Evolutionary conservation across 495 filamentous ascomycete genomes (phyloP), one percentile per base, ranked within the genome.

Genomic region (Aspergillus asperescens): DNA sequence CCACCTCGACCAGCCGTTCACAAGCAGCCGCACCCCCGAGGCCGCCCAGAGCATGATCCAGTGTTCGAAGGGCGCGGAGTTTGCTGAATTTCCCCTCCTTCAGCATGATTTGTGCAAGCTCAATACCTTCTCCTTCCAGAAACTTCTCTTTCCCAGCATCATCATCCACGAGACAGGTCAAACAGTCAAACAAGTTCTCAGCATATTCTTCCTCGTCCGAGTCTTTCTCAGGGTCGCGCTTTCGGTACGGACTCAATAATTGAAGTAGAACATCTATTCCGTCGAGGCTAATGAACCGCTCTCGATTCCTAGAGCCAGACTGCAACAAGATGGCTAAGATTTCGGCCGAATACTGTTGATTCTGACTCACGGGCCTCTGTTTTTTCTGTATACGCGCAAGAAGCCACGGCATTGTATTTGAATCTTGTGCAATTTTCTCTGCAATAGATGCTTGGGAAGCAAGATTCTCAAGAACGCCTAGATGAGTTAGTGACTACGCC

Each of bases 261-360:
- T 94, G 90, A 12, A 97, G 79, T 57, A 96, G 71, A 12, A 77
- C 63, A 57, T 99, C 94, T 5, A 90, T 74, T 16, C 86, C 88
- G 50, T 95, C 82, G 2, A 87, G 63, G 8, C 69, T 66, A 42
- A 78, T 75, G n/a, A 96, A 69, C 39, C 77, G 76, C 32, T 72
- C 70, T 27, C 88, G 75, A 62, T 88, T 92, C 13, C 75, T 63
- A 0, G 73, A 41, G 12, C 85, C 85, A 6, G 85, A 85, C 62
- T 90, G 87, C 12, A 87, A 66, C 0, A 99, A 69, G 47, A 99
- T 95, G 3, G 92, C 87, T 13, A 99, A 73, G 12, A 97, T 77
- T 68, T 99, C 93, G 7, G 93, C 89, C 0, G 90, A 80, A 60
- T 97, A 99, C 64, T 96, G 93, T 64, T 91, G 96, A 66, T 99